Evolutionary conservation across 75 land plant genomes (phyloP), one percentile per base, ranked within the genome.

Genomic region (Chamaecyparis obtusa): DNA sequence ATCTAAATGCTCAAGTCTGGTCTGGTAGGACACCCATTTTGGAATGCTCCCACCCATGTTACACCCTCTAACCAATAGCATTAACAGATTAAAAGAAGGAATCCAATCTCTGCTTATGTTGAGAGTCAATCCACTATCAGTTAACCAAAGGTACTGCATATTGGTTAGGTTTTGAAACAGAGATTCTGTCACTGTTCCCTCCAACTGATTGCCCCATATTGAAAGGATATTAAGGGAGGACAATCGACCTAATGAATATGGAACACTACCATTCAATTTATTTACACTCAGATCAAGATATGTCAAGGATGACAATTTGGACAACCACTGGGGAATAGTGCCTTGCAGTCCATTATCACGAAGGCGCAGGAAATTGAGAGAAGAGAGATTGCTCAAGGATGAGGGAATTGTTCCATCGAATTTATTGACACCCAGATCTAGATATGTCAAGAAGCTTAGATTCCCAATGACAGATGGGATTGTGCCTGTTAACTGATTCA

Each of bases 321-420:
- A 21, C 39, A 78, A 21, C 39, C 21, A 87, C 30, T 92, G 67
- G 33, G 24, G 36, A 3, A 92, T 27, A 9, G 19, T 46, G 19
- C 92, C 16, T 48, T 9, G 32, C 15, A 94, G 55, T 51, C 60
- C 86, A 48, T 94, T 94, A 41, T 85, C 21, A 21, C n/a, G 24
- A n/a, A 94, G 91, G 19, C 85, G 17, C 16, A 51, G 21, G 33
- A 71, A 49, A 44, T 76, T 86, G 89, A 44, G 32, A 86, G 81
- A 51, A 41, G 90, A 87, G 57, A 90, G 87, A 27, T 57, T 24
- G 71, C 89, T 87, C 21, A 51, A 51, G 55, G 16, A 51, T 2
- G 43, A 5, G 0, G 93, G 94, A 19, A 93, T 90, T 3, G 69
- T 64, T 51, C 55, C 55, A 51, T 37, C 7, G 24, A 67, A 67